Conservation (phyloP, 495 filamentous ascomycete genomes). For the Durotheca rogersii region DNA sequence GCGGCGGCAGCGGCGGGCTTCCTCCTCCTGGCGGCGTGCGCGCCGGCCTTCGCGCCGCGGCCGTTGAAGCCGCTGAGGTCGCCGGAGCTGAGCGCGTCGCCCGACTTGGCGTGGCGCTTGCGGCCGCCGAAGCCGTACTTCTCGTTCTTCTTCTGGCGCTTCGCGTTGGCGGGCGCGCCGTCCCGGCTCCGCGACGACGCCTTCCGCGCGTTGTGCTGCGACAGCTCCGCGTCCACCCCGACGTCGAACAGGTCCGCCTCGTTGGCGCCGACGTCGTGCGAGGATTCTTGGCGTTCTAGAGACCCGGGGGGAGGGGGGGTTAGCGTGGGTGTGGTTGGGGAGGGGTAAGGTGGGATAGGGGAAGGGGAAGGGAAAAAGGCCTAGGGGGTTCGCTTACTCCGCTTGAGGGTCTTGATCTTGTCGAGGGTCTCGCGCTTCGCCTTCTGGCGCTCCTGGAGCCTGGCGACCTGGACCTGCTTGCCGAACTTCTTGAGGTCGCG, state of each 20-base stretch:
- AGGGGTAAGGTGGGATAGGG: not conserved
- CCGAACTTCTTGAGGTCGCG: conserved; percentile 98
- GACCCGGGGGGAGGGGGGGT: conserved; percentile 10
- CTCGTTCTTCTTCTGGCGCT: conserved; percentile 88
- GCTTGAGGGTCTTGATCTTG: conserved; percentile 89
- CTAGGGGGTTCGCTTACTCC: conserved; percentile 62
- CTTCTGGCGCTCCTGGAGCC: conserved; percentile 88
- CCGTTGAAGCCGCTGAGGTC: conserved; percentile 77
- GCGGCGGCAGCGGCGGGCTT: conserved; percentile 49
- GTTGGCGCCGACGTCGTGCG: conserved; percentile 57
- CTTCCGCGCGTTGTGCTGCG: conserved; percentile 43
- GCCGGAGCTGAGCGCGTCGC: conserved; percentile 73
- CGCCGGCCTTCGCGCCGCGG: conserved; percentile 75
- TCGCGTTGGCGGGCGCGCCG: conserved; percentile 51
- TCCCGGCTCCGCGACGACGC: conserved; percentile 44
- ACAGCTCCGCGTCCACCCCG: conserved; percentile 75
- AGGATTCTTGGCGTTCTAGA: conserved; percentile 82
- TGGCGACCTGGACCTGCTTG: conserved; percentile 96
- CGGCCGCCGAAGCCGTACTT: conserved; percentile 95
- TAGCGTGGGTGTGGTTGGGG: not conserved
- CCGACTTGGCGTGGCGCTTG: conserved; percentile 85
- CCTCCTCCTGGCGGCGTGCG: conserved; percentile 37
- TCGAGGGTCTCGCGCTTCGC: conserved; percentile 87
- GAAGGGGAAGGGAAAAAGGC: conserved; percentile 16
- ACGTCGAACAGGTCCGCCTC: conserved; percentile 95